Base-by-base conservation (phyloP, 257 asterid species). In the Linderniella brevidens region DNA sequence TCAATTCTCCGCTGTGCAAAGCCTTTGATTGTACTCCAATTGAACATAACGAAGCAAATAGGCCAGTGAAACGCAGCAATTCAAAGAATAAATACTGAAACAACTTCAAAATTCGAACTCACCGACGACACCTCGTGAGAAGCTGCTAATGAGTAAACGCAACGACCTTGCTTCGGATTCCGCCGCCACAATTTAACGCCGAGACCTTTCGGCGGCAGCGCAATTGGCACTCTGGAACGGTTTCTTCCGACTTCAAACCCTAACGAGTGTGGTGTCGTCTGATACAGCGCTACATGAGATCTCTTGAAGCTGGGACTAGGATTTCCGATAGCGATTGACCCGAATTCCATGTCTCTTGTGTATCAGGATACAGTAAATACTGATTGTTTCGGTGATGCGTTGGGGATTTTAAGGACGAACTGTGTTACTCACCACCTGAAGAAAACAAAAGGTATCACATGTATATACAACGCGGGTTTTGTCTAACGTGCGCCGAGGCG, bases 51-150 rank as follows among this genome's bases (percentile, higher is more conserved):
- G 12, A 37, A 11, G 14, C 0, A 37, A 19, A n/a, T 0, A 20
- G 15, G 13, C n/a, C 45, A 9, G 11, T 13, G 48, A 41, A 53
- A n/a, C n/a, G 7, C 9, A 32, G 9, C 16, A 56, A 13, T 50
- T 20, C 25, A n/a, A 43, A 13, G 20, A 55, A 35, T 43, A 8
- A 12, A 41, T 38, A 8, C 9, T 4, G 48, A 44, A 44, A 58
- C 2, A 18, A 4, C 39, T 60, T 3, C n/a, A 18, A 46, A 17
- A 11, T 76, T 67, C 45, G 79, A 94, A 71, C 94, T 68, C 20
- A 82, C 94, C 45, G 79, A 94, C 74, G 96, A 70, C 19, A 82
- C 94, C 56, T 86, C 92, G 41, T 72, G 92, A 17, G 86, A 74
- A 41, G 92, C 80, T 19, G 94, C 86, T 25, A 67, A 64, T 0